These are phyloP conservation scores for Lantana camara DNA, from an alignment of 257 asterid genomes.

Conservation along the genomic window DNA sequence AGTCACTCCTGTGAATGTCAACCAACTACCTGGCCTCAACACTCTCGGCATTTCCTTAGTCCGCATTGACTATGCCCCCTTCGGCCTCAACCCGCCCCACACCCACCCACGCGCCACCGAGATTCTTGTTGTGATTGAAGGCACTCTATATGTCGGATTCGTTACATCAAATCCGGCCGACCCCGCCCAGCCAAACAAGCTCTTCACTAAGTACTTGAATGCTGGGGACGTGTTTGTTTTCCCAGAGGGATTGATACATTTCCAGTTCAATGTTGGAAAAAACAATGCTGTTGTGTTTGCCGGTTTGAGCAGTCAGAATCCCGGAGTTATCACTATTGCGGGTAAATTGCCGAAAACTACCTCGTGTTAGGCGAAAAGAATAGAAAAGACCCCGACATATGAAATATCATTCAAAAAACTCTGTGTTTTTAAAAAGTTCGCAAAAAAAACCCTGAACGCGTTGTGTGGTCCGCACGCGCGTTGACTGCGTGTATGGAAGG, in stretches of 20 bases:
- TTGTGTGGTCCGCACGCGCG: no score
- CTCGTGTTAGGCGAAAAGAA: no score
- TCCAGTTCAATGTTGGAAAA: not conserved
- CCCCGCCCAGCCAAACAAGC: not conserved
- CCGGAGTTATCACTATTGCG: not conserved
- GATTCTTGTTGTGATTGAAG: not conserved
- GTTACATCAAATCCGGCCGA: not conserved
- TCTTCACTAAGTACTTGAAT: not conserved
- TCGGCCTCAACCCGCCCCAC: slow-evolving; percentile 34
- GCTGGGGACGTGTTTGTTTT: not conserved
- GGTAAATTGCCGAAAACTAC: no score
- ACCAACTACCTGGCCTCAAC: slow-evolving; percentile 22
- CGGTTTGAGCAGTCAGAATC: not conserved
- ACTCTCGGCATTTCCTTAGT: slow-evolving; percentile 27
- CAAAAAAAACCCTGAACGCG: no score
- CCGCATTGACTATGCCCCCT: slow-evolving; percentile 25
- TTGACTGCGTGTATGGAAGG: no score
- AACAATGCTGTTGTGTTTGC: not conserved
- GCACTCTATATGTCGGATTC: not conserved
- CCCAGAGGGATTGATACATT: not conserved
- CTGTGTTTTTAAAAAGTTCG: no score
- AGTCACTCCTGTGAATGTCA: not conserved
- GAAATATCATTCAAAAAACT: no score
- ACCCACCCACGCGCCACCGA: slow-evolving; percentile 30
- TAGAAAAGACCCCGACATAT: no score